Evolutionary conservation across 352 stramenopile genomes (phyloP).

Genomic region (Pythium periplocum): DNA sequence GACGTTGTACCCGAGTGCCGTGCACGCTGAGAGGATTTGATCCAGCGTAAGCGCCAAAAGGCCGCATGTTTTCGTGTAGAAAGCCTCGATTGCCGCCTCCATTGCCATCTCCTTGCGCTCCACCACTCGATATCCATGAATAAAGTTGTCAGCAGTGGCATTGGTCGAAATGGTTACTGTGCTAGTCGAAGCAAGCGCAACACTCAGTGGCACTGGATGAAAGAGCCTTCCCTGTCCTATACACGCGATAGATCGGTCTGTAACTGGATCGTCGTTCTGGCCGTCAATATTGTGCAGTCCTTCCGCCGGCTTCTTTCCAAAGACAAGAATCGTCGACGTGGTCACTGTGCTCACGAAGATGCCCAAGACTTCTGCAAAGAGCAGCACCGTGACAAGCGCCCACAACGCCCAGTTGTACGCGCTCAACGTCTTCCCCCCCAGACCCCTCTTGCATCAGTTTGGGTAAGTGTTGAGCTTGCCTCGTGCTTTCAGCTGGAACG

Average conservation of each 20-base stretch:
- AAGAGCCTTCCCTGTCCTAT: slow-evolving; percentile 28
- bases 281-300: slow-evolving; percentile 8
- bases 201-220: slow-evolving; percentile 26
- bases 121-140: slow-evolving; percentile 15
- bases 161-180: not conserved
- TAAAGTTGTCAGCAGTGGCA: not conserved
- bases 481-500: too few species aligned
- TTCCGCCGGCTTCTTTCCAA: slow-evolving; percentile 11
- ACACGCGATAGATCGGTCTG: slow-evolving; percentile 45
- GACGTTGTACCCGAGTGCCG: slow-evolving; percentile 21
- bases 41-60: slow-evolving; percentile 14
- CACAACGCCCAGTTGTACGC: slow-evolving; percentile 3
- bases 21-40: slow-evolving; percentile 3
- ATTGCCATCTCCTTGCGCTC: not conserved
- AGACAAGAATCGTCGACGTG: slow-evolving; percentile 1
- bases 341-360: slow-evolving; percentile 24
- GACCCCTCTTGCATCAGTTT: too few species aligned
- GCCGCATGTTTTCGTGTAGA: slow-evolving; percentile 17
- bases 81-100: not conserved
- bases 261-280: slow-evolving; percentile 44
- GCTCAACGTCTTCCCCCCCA: too few species aligned
- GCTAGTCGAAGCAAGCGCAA: slow-evolving; percentile 14
- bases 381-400: slow-evolving; percentile 6
- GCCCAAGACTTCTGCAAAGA: slow-evolving; percentile 6
- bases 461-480: not conserved